A percentile compares a stretch with the other conserved stretches of the same genome.
Conservation (phyloP, 208 protist species). For the Jaenimonas drosophilae region DNA sequence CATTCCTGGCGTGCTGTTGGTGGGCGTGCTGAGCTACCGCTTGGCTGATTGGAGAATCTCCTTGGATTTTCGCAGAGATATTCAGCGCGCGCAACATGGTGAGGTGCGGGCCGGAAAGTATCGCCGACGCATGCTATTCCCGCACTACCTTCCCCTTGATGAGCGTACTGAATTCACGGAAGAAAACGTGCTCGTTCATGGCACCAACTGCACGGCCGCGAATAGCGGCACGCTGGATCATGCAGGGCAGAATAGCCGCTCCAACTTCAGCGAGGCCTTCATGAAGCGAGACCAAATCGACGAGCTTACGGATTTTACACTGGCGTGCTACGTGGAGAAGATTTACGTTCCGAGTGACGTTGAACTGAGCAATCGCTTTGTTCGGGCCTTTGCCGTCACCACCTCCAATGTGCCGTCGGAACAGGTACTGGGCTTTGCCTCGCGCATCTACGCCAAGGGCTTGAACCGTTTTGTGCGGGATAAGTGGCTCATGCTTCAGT, state of each 20-base stretch:
- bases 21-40: slow-evolving; percentile 3
- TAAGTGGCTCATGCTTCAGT: slow-evolving; percentile 12
- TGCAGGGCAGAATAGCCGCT: neutral
- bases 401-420: slow-evolving; percentile 5
- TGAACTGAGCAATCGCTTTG: slow-evolving; percentile 13
- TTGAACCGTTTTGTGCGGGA: slow-evolving; percentile 9
- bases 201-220: neutral
- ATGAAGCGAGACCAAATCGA: slow-evolving; percentile 5
- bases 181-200: neutral
- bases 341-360: slow-evolving; percentile 15
- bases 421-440: slow-evolving; percentile 6
- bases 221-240: neutral
- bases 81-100: slow-evolving; percentile 2
- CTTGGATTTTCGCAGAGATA: neutral
- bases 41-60: slow-evolving; percentile 9
- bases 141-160: slow-evolving; percentile 9
- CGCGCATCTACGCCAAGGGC: slow-evolving; percentile 26
- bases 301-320: neutral
- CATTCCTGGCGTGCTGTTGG: slow-evolving; percentile 2
- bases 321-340: slow-evolving; percentile 11
- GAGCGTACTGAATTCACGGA: slow-evolving; percentile 7
- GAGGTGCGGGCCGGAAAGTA: neutral
- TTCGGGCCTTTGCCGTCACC: slow-evolving; percentile 2
- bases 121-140: slow-evolving; percentile 1
- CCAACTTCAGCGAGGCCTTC: neutral